A percentile compares a stretch with the other conserved stretches of the same genome.
Evolutionary conservation across 2,329 filamentous ascomycete species (phyloP).

Genomic region (Cucurbitaria berberidis): DNA sequence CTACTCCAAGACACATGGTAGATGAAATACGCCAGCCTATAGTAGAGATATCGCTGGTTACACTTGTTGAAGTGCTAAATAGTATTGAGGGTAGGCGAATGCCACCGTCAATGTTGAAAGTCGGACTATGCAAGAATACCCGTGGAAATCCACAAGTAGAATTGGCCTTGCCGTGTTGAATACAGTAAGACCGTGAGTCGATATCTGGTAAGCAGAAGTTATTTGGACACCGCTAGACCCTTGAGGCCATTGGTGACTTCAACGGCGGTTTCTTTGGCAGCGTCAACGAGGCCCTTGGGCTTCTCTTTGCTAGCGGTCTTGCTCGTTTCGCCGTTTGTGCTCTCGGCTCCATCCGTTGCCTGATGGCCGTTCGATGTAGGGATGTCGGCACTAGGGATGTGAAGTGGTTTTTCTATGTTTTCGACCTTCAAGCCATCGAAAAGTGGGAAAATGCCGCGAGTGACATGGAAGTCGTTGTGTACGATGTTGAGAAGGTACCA

Average conservation of each 20-base stretch:
- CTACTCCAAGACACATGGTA: slow-evolving; percentile 1
- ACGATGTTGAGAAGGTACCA: slow-evolving; percentile 98
- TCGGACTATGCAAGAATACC: not conserved
- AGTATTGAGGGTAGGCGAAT: slow-evolving; percentile 29
- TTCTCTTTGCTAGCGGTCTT: slow-evolving; percentile 23
- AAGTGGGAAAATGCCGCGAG: slow-evolving; percentile 79
- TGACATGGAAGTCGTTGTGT: slow-evolving; percentile 95
- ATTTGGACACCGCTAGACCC: slow-evolving; percentile 34
- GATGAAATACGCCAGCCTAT: slow-evolving; percentile 5
- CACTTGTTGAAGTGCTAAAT: slow-evolving; percentile 30
- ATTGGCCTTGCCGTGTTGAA: slow-evolving; percentile 43
- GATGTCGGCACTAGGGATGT: slow-evolving; percentile 17
- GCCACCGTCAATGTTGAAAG: slow-evolving; percentile 8
- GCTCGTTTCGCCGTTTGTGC: slow-evolving; percentile 5
- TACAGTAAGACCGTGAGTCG: slow-evolving; percentile 31
- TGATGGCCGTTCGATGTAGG: slow-evolving; percentile 15
- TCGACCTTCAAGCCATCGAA: slow-evolving; percentile 79
- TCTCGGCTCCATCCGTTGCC: slow-evolving; percentile 9
- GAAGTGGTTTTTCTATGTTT: slow-evolving; percentile 61
- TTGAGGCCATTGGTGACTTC: slow-evolving; percentile 42
- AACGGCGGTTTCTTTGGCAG: slow-evolving; percentile 35
- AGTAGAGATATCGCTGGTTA: slow-evolving; percentile 1
- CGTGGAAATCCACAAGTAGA: slow-evolving; percentile 15
- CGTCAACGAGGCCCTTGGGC: slow-evolving; percentile 27
- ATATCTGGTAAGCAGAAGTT: slow-evolving; percentile 9